Evolutionary conservation across 2,329 filamentous ascomycete species (phyloP), one percentile per base, ranked within the genome.

Genomic region (Fusarium haematococcum): DNA sequence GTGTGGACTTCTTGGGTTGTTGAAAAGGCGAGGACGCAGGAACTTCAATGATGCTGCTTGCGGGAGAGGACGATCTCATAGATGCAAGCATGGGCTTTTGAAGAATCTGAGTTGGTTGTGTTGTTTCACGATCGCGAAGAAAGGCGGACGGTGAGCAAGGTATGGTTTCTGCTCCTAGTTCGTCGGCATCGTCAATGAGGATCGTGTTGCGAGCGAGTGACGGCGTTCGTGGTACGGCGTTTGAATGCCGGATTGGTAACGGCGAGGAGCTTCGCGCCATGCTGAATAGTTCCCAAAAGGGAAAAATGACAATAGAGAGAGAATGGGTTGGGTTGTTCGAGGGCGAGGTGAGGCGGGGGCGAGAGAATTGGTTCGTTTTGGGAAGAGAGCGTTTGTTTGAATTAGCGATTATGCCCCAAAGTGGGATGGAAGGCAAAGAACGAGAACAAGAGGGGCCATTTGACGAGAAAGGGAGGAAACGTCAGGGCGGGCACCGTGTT

Each of bases 21-120:
- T 89, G 88, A 67, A 92, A 88, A 2, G 95, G 95, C 1, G 96
- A 98, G 4, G 95, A 98, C n/a, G 94, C 94, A 33, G 93, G 92
- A 4, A 98, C 95, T 81, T 98, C 95, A 65, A 98, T 80, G 20
- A 85, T 78, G 37, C 85, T 84, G 57, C 85, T 84, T 30, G 82
- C 76, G 10, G 85, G 85, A 0, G 88, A 88, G 9, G 87, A 86
- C 27, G 83, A 83, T 52, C 77, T 71, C 33, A 78, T 64, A 2
- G 78, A 64, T 3, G 73, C 72, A 35, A 86, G 81, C 4, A 80
- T 80, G 1, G 84, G 82, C 5, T 83, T 83, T 58, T 83, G 81
- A 23, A 88, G 79, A 18, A 88, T 79, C 70, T 89, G 86, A 2
- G 86, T 88, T 0, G 86, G 82, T 70, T 88, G 86, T 30, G 86